Base-by-base conservation (phyloP, 192 early-diverging fungal species). In the Coemansia sp. region DNA sequence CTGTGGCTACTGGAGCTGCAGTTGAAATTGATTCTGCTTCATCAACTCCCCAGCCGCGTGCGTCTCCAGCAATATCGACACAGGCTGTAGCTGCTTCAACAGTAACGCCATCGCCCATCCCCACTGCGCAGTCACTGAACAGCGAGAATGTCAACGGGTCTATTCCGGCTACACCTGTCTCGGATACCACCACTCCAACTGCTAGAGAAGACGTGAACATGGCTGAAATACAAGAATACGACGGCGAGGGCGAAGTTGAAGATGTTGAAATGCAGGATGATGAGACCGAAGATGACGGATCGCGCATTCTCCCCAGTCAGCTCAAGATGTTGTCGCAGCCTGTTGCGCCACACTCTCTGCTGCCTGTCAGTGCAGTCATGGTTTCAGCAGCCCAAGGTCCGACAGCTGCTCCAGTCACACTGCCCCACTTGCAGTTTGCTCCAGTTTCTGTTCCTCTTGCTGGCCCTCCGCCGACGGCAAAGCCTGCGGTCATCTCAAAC, bases 261-360 rank as follows among this genome's bases (percentile, higher is more conserved):
- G 78, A 81, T 20, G 70, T 81, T 14, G 78, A 81, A 18, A 71
- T 81, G 78, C 68, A 68, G 44, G 77, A 81, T 28, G 78, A 68
- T 20, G 78, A 74, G 21, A 63, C 61, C 5, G 77, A 71, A 14
- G 56, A 64, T 10, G 52, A 55, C 18, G 53, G 46, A 15, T 28
- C 18, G 49, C 20, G 26, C 50, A 26, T 36, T 20, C 14, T 21
- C 42, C 31, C 24, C 44, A 15, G 11, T 3, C 54, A 21, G 20
- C 6, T 49, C 42, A 28, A 47, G 25, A 18, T 38, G 37, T 58
- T 37, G 37, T 38, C 56, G 12, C 31, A 20, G 23, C 17, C 12
- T 11, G 36, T 37, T 8, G 47, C 47, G 18, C 47, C 47, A 18
- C 47, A 57, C 55, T 3, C 5, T 18, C 28, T 8, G 34, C 3